Base-by-base conservation (phyloP, 495 filamentous ascomycete species). In the Xylaria sp. region DNA sequence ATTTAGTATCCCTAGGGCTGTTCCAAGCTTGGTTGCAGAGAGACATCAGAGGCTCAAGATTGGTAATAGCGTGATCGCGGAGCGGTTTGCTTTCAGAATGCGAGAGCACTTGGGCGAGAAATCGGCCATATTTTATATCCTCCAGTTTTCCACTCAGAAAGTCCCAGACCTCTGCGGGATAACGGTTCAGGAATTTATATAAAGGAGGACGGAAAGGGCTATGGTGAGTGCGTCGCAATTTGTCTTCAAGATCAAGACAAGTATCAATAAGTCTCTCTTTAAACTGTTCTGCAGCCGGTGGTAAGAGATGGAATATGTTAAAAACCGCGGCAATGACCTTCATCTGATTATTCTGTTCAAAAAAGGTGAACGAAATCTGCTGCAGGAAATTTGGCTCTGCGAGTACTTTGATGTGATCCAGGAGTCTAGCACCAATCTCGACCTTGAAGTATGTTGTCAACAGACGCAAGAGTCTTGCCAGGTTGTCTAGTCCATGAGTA, bases 391-490 rank as follows among this genome's bases (percentile, higher is more conserved):
- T 83, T 26, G 91, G 86, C 72, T 97, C 95, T 0, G 95, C 96
- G 75, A 99, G 93, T 17, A 90, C 87, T 77, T 93, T 95, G 84
- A 98, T 91, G 72, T 99, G 97, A 57, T 97, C 95, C 19, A 99
- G 83, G 9, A 99, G 81, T 53, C 95, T 88, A 43, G 93, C 88
- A 7, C 97, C 97, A 59, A 99, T 99, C 78, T 98, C 97, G 2
- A 97, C 95, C 81, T 99, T 99, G 84, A 99, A 99, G 78, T 98
- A 98, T 62, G 97, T 98, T 0, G 97, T 99, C 26, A 99, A 82
- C 0, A 99, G 85, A 35, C 93, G 92, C 69, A 99, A 81, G 5
- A 99, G 86, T 35, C 94, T 89, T 66, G 94, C 94, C 35, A 99
- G 86, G 24, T 97, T 97, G 73, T 98, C 94, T 35, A 99, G 85